phyloP scores from a whole-genome alignment of 352 stramenopile genomes.

The Phytophthora hibernalis region DNA sequence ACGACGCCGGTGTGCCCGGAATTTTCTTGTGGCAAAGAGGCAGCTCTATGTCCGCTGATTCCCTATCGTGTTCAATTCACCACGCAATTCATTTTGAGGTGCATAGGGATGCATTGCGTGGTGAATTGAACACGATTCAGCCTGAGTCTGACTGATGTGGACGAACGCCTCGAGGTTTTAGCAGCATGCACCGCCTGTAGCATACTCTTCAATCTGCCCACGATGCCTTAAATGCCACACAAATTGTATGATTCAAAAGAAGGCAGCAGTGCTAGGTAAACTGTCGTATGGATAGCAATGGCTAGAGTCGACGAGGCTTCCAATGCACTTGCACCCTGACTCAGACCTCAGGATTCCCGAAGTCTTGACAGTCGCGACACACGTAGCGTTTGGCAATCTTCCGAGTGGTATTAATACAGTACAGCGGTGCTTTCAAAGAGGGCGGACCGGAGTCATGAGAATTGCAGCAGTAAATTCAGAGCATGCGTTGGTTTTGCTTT shows the following conservation, averaged over 20 bases:
- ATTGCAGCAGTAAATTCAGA: no score
- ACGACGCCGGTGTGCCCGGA: conserved; percentile 9
- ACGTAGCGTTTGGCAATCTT: no score
- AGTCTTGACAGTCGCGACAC: not conserved
- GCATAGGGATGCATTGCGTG: conserved; percentile 17
- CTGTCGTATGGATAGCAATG: not conserved
- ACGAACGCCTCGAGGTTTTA: not conserved
- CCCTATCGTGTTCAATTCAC: conserved; percentile 17
- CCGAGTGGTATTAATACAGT: no score
- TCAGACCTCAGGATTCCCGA: no score
- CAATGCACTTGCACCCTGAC: no score
- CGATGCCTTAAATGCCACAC: not conserved
- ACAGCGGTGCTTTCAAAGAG: no score
- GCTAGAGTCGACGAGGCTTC: not conserved
- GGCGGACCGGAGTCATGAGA: no score
- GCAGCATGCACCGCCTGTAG: not conserved
- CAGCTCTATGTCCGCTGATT: conserved; percentile 5
- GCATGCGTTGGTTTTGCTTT: no score
- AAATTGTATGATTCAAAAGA: not conserved
- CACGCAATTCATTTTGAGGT: conserved; percentile 22
- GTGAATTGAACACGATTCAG: conserved; percentile 13
- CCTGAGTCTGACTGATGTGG: no score
- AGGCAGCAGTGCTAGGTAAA: not conserved
- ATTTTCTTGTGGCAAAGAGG: conserved; percentile 17
- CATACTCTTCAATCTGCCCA: not conserved